Base-by-base conservation (phyloP, 257 asterid species). In the Solanum lignicaule region DNA sequence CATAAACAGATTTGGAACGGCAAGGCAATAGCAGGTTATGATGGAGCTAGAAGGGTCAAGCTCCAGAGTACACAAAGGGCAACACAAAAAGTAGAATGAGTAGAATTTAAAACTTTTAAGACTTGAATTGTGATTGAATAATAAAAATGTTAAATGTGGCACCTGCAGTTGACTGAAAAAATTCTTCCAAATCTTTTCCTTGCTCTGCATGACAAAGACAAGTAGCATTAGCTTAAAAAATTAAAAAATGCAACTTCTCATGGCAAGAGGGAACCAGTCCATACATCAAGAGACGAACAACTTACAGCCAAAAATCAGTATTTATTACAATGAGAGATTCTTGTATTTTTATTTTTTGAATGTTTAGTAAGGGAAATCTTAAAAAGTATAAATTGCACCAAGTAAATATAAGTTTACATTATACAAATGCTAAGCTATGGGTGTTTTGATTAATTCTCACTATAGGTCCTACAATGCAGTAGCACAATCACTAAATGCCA, bases 131-230 rank as follows among this genome's bases (percentile, higher is more conserved):
- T 62, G 75, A 46, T 84, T 38, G 16, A 83, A 84, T 36, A 27
- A 81, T 46, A 21, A 78, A 72, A 71, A 73, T 23, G 58, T 23
- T 33, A 48, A 78, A 48, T 7, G 27, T 73, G 88, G 82, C 39
- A 96, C 99, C 99, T 94, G 98, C 98, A 60, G 98, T 96, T 81
- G 98, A 96, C 94, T 88, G 92, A 86, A 96, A 96, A 90, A 96
- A 95, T 89, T 95, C 98, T 29, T 93, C 95, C 94, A 96, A 93
- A 91, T 94, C 94, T 90, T 95, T 96, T 52, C 96, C 98, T 35
- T 96, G 98, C 87, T 92, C 98, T 96, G 98, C 93, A 90, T 23
- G 83, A 89, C 78, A 66, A 16, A 88, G 82, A 79, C 69, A 73
- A 10, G 68, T 25, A 36, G 9, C 33, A 73, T 73, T 48, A 86